phyloP scores from a whole-genome alignment of 768 basidiomycete genomes.

The Termitomyces sp. region DNA sequence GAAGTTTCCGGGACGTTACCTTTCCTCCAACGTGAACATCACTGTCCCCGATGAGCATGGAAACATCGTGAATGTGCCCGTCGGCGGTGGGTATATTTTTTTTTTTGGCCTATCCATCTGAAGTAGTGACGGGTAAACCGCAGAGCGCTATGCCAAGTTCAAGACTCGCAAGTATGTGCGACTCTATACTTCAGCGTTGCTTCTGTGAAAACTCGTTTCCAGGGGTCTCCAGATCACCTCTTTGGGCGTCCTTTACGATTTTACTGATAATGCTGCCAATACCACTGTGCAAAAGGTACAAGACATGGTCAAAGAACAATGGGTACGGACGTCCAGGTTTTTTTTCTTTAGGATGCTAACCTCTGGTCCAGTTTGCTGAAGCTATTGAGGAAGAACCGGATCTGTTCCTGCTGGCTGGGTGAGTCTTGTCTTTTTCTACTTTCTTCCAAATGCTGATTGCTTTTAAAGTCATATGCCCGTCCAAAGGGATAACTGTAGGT shows the following conservation, averaged over 20 bases:
- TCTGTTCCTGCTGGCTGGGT: slow-evolving; percentile 73
- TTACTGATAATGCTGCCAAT: slow-evolving; percentile 62
- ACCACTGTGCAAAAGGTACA: slow-evolving; percentile 75
- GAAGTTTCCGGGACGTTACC: slow-evolving; percentile 62
- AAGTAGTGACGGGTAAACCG: background rate
- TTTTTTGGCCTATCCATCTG: background rate
- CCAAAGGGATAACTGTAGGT: slow-evolving; percentile 54
- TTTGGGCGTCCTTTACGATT: slow-evolving; percentile 76
- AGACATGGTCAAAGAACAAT: slow-evolving; percentile 74
- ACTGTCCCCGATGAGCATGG: slow-evolving; percentile 42
- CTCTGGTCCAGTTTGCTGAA: slow-evolving; percentile 52
- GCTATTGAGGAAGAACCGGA: slow-evolving; percentile 80
- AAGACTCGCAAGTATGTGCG: slow-evolving; percentile 57
- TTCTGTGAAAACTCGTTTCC: background rate
- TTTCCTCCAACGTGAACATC: slow-evolving; percentile 84
- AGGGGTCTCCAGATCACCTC: slow-evolving; percentile 72
- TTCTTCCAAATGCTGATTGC: background rate
- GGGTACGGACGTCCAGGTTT: slow-evolving; percentile 38
- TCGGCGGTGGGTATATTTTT: slow-evolving; percentile 26
- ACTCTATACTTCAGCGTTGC: background rate
- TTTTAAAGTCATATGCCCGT: slow-evolving; percentile 79
- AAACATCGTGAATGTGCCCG: slow-evolving; percentile 26
- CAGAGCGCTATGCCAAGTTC: slow-evolving; percentile 66
- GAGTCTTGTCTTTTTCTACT: slow-evolving; percentile 11
- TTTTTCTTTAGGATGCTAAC: background rate